phyloP scores from a whole-genome alignment of 305 asterid species.

The Coffea humblotiana region DNA sequence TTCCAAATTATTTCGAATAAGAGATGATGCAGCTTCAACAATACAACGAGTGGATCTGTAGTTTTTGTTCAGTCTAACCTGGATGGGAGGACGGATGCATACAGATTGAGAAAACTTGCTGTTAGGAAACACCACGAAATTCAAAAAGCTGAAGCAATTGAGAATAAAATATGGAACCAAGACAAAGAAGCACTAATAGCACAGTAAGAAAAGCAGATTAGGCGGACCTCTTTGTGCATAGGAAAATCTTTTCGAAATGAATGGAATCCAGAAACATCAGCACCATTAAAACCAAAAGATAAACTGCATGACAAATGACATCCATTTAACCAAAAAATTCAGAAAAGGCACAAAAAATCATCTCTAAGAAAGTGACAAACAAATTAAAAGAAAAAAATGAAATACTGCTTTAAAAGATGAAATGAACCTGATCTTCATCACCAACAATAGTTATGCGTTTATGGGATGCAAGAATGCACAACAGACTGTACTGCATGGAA shows the following conservation, averaged over 20 bases:
- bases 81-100: conserved; percentile 28
- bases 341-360: background rate
- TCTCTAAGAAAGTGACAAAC: background rate
- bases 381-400: background rate
- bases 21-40: conserved; percentile 89
- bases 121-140: conserved; percentile 1
- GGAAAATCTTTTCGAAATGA: conserved; percentile 92
- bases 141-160: conserved; percentile 18
- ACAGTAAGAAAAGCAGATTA: conserved; percentile 19
- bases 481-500: conserved; percentile 77
- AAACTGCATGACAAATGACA: conserved; percentile 53
- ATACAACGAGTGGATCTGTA: conserved; percentile 94
- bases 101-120: conserved; percentile 19
- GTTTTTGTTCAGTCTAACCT: conserved; percentile 86
- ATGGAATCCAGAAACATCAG: conserved; percentile 89
- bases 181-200: conserved; percentile 16
- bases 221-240: conserved; percentile 77
- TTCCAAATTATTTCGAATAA: conserved; percentile 70
- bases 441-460: conserved; percentile 88
- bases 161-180: background rate
- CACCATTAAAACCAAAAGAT: conserved; percentile 97
- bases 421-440: conserved; percentile 92
- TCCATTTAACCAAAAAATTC: conserved; percentile 15
- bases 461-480: conserved; percentile 77
- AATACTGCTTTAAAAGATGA: background rate